A percentile compares a stretch with the other conserved stretches of the same genome.
These are phyloP conservation scores for Ascochyta pisi DNA, from an alignment of 2,329 filamentous ascomycete genomes.

Conservation along the genomic window DNA sequence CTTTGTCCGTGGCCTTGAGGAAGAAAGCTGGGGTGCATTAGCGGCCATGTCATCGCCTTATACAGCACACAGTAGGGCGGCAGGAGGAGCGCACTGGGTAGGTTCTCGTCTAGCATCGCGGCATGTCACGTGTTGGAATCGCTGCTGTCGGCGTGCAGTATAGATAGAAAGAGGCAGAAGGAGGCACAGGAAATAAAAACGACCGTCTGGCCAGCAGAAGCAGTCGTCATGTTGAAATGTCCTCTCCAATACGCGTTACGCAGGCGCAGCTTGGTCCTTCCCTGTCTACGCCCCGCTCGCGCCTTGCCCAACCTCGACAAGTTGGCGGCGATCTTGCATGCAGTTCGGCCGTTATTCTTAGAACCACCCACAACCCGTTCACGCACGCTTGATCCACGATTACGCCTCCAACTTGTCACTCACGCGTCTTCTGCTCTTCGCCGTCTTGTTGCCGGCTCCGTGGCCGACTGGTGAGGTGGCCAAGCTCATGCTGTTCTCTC, in stretches of 20 bases:
- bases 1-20: constrained; percentile 61
- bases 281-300: constrained; percentile 14
- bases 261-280: constrained; percentile 12
- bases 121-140: constrained; percentile 23
- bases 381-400: background rate
- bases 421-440: background rate
- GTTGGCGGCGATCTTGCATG: background rate
- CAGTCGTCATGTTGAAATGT: constrained; percentile 11
- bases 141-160: background rate
- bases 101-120: constrained; percentile 88
- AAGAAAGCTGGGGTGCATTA: constrained; percentile 60
- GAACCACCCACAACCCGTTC: constrained; percentile 1
- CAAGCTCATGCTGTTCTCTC: background rate
- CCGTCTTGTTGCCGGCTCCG: background rate
- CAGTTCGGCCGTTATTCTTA: constrained; percentile 16
- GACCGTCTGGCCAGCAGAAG: constrained; percentile 8
- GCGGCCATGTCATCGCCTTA: constrained; percentile 2
- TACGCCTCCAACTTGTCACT: background rate
- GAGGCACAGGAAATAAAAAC: background rate
- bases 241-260: constrained; percentile 17
- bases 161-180: background rate
- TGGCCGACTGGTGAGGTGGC: background rate
- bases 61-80: background rate
- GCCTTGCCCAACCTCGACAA: constrained; percentile 8
- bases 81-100: constrained; percentile 66